Percentiles rank a stretch among this genome's conserved stretches.
phyloP scores from a whole-genome alignment of 768 basidiomycete species.

The Mycena maculata region DNA sequence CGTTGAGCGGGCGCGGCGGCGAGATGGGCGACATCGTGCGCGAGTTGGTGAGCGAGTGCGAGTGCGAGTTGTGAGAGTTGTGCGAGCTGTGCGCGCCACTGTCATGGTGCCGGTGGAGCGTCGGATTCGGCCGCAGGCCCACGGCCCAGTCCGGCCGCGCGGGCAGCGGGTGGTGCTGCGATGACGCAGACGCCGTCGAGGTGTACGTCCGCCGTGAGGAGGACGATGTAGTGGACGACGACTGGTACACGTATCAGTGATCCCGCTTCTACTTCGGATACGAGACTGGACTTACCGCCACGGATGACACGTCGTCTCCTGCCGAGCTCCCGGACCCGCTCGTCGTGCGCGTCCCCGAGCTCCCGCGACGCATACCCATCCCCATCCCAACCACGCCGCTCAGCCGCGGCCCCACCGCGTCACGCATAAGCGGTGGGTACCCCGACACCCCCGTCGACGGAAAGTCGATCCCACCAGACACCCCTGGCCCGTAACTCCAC shows the following conservation, averaged over 20 bases:
- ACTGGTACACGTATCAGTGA: slow-evolving; percentile 50
- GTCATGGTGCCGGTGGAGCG: slow-evolving; percentile 66
- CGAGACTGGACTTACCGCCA: slow-evolving; percentile 65
- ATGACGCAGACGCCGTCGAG: slow-evolving; percentile 76
- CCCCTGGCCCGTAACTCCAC: slow-evolving; percentile 82
- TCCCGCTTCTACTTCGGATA: background rate
- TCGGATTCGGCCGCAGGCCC: slow-evolving; percentile 81
- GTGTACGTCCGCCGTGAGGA: slow-evolving; percentile 84
- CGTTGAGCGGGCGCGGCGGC: slow-evolving; percentile 50
- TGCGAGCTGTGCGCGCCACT: too few species aligned
- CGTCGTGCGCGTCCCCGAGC: slow-evolving; percentile 58
- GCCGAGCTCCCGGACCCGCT: slow-evolving; percentile 58
- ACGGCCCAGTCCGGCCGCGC: slow-evolving; percentile 92
- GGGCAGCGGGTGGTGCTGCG: slow-evolving; percentile 78
- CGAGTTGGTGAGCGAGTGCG: slow-evolving; percentile 44
- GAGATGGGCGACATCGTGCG: slow-evolving; percentile 57
- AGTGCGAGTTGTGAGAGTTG: slow-evolving; percentile 44
- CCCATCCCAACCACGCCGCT: slow-evolving; percentile 60
- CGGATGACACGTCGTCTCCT: slow-evolving; percentile 82
- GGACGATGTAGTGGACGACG: slow-evolving; percentile 82
- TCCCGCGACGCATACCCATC: slow-evolving; percentile 61
- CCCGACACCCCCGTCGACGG: slow-evolving; percentile 17
- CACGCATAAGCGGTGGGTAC: slow-evolving; percentile 9
- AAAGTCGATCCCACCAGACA: slow-evolving; percentile 39
- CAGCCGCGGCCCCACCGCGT: slow-evolving; percentile 32